Conservation (phyloP, 768 basidiomycete species). For the Mycena polygramma region DNA sequence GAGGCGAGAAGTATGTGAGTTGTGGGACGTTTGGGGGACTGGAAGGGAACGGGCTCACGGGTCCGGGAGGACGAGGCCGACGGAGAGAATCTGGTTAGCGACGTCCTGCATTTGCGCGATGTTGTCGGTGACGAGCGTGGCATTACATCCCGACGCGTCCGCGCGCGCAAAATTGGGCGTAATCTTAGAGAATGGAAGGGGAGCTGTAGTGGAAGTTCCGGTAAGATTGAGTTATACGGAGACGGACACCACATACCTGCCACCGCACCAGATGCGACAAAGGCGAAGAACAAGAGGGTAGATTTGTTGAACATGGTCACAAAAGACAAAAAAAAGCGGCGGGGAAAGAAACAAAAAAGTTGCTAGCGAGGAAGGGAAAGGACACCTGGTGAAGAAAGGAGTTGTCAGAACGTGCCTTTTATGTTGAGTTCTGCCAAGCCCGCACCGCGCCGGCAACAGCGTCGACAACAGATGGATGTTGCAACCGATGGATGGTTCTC, state of each 20-base stretch:
- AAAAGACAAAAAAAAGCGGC: neutral
- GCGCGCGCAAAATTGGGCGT: neutral
- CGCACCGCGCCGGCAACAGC: no score
- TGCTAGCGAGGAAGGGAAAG: neutral
- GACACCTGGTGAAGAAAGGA: constrained; percentile 18
- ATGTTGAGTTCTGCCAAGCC: neutral
- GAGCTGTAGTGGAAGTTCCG: neutral
- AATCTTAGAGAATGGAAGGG: neutral
- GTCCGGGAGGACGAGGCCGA: constrained; percentile 3
- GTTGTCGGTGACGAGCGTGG: neutral
- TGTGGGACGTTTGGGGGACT: no score
- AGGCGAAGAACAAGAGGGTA: neutral
- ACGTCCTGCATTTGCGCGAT: neutral
- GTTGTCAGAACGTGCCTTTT: neutral
- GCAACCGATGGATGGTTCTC: no score
- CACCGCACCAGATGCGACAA: neutral
- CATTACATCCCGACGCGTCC: neutral
- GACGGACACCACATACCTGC: neutral
- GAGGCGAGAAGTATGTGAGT: no score
- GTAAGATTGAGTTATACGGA: neutral
- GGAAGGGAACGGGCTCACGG: neutral
- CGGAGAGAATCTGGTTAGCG: constrained; percentile 3
- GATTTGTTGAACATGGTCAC: constrained; percentile 16
- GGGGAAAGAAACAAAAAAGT: neutral
- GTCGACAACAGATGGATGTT: no score